Base-by-base conservation (phyloP, 2,329 filamentous ascomycete genomes). In the Fusarium redolens region DNA sequence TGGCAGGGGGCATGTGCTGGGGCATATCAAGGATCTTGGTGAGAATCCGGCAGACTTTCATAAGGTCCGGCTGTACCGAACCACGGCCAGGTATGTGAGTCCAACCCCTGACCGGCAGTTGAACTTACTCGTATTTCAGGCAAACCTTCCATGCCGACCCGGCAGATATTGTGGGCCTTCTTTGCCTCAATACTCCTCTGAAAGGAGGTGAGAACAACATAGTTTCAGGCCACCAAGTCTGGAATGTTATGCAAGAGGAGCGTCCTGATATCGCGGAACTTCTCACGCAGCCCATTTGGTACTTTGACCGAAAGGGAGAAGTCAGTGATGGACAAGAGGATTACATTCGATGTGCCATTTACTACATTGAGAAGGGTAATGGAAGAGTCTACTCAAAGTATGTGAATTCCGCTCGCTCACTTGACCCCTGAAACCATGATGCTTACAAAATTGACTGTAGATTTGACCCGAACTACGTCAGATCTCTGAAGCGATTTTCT, bases 221-320 rank as follows among this genome's bases (percentile, higher is more conserved):
- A 59, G 92, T 92, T 55, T 93, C 90, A 59, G 88, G 90, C 20
- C 94, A 97, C 80, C 84, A 90, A 73, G 92, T 97, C 48, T 97
- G 92, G 89, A 97, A 97, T 81, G 88, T 88, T 41, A 86, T 97
- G 55, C 92, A 94, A 78, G 82, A 82, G 52, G 91, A 96, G 79
- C 87, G 93, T n/a, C 94, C 94, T 0, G 93, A 96, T 77, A 92
- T 97, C 4, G 92, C 93, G 1, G 89, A 92, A 79, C 87, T 91
- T 8, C 85, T 97, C 65, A 92, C 92, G 3, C 84, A 91, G 79
- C 94, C 94, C 1, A 91, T 94, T 73, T 97, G 94, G 94, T 96
- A 97, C 84, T 95, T 97, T 80, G 94, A 97, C 82, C 92, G 94
- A 65, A 97, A 97, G 84, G 94, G 94, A 14, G 94, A 97, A 85